Conservation (phyloP, 495 filamentous ascomycete species). For the Neurospora hispaniola region DNA sequence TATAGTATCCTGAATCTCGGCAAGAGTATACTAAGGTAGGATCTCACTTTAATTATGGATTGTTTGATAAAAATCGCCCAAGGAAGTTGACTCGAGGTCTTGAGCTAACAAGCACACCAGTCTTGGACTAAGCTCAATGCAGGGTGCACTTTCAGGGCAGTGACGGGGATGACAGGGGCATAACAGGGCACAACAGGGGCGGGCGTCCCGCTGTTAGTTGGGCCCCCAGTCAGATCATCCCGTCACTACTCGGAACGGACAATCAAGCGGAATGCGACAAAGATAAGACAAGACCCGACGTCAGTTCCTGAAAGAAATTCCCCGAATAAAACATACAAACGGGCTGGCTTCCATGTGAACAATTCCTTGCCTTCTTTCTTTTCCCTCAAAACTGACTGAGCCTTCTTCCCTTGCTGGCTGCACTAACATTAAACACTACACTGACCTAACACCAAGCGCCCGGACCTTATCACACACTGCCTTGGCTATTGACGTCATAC, state of each 20-base stretch:
- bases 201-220: background rate
- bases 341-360: background rate
- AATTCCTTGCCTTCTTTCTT: background rate
- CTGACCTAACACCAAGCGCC: background rate
- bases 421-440: background rate
- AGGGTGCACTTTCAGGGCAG: background rate
- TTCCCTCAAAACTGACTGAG: background rate
- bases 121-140: background rate
- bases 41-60: too few relatives aligned
- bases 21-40: too few relatives aligned
- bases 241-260: background rate
- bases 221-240: background rate
- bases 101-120: too few relatives aligned
- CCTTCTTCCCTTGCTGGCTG: background rate
- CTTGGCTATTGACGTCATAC: conserved; percentile 5
- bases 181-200: background rate
- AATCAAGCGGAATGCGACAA: too few relatives aligned
- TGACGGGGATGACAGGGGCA: background rate
- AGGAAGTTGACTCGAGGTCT: too few relatives aligned
- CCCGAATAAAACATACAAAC: background rate
- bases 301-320: background rate
- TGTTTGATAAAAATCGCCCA: too few relatives aligned
- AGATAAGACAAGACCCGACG: background rate
- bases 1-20: too few relatives aligned
- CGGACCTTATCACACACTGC: background rate